Percentiles rank a stretch among this genome's conserved stretches.
phyloP scores from a whole-genome alignment of 179 eudicot genomes.

The Beta corolliflora region DNA sequence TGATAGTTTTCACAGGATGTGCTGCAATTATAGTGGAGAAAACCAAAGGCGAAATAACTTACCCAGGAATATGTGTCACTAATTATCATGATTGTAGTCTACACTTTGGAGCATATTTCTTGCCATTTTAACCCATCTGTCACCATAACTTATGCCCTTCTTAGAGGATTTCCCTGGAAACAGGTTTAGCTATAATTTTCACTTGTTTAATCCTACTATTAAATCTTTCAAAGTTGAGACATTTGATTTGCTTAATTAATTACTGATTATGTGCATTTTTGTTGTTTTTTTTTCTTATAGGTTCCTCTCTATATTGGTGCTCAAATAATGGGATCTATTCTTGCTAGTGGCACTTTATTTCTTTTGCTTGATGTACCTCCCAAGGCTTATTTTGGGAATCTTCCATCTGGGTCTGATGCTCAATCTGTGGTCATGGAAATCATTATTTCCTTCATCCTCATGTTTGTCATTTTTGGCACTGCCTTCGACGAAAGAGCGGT shows the following conservation, averaged over 20 bases:
- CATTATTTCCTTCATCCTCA: conserved; percentile 61
- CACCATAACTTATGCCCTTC: conserved; percentile 36
- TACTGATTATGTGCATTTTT: neutral
- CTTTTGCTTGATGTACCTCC: conserved; percentile 49
- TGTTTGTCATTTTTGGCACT: conserved; percentile 22
- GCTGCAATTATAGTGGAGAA: conserved; percentile 33
- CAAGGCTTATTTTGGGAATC: conserved; percentile 58
- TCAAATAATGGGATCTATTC: conserved; percentile 36
- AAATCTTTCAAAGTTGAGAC: neutral
- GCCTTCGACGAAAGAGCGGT: conserved; percentile 70
- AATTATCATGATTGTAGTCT: conserved; percentile 33
- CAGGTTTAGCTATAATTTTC: neutral
- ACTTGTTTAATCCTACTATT: neutral
- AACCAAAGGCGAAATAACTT: conserved; percentile 24
- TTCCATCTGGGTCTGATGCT: conserved; percentile 56
- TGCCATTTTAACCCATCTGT: conserved; percentile 39
- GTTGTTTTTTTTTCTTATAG: neutral
- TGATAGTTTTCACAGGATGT: conserved; percentile 35
- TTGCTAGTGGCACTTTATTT: conserved; percentile 60
- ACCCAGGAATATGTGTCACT: conserved; percentile 34
- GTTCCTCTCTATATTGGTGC: conserved; percentile 35
- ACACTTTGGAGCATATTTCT: conserved; percentile 35
- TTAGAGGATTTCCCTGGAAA: conserved; percentile 30
- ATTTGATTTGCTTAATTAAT: neutral
- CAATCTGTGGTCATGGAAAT: conserved; percentile 66